Conservation (phyloP, 2,329 filamentous ascomycete genomes). For the Harringtonia lauricola region DNA sequence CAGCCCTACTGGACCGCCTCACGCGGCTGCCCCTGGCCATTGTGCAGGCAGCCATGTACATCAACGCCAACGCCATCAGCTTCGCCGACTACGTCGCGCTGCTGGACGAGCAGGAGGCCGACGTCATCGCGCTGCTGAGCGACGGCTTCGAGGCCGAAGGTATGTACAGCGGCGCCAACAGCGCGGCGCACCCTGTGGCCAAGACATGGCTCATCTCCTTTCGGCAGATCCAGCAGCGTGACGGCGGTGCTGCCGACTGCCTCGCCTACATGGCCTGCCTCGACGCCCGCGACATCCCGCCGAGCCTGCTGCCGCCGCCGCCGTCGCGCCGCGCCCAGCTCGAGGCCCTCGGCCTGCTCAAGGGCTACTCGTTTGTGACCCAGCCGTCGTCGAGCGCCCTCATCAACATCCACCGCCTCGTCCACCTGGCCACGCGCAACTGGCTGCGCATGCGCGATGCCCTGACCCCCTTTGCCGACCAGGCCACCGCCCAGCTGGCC, state of each 20-base stretch:
- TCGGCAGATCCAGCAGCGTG: slow-evolving; percentile 8
- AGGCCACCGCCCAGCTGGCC: slow-evolving; percentile 7
- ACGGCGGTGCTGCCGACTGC: slow-evolving; percentile 17
- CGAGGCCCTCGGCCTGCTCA: slow-evolving; percentile 16
- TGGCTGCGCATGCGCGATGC: slow-evolving; percentile 12
- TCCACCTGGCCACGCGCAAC: slow-evolving; percentile 18
- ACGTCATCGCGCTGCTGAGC: slow-evolving; percentile 8
- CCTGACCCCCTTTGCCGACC: slow-evolving; percentile 3
- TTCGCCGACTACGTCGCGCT: slow-evolving; percentile 4
- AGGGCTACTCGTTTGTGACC: slow-evolving; percentile 20
- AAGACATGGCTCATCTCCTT: slow-evolving; percentile 13
- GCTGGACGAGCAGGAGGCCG: slow-evolving; percentile 2
- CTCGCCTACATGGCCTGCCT: slow-evolving; percentile 19
- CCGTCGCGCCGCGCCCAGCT: slow-evolving; percentile 6
- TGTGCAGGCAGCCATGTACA: slow-evolving; percentile 7
- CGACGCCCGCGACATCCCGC: slow-evolving; percentile 18
- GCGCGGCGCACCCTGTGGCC: slow-evolving; percentile 5
- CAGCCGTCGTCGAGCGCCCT: slow-evolving; percentile 10
- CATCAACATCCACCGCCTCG: slow-evolving; percentile 21
- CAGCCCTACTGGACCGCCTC: neutral
- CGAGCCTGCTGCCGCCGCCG: slow-evolving; percentile 13
- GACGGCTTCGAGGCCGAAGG: slow-evolving; percentile 7
- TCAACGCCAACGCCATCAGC: slow-evolving; percentile 1
- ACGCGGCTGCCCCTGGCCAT: slow-evolving; percentile 10
- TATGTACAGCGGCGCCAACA: too few relatives aligned